Conservation (phyloP, 148 eudicot species). For the Arbutus unedo region DNA sequence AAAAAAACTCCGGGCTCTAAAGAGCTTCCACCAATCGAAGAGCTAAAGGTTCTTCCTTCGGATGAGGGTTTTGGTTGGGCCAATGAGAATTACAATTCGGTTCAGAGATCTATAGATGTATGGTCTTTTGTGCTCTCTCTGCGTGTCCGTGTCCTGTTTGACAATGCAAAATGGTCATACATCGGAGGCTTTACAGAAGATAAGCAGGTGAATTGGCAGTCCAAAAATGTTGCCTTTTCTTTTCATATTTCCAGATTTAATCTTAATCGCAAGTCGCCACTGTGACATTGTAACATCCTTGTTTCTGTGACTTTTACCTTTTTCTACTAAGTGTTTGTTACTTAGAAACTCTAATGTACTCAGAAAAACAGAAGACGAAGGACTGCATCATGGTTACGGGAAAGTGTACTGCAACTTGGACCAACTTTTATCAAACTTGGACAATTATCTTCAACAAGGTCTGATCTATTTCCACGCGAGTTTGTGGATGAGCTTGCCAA, state of each 20-base stretch:
- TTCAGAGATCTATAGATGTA: constrained; percentile 77
- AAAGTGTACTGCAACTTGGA: constrained; percentile 90
- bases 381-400: constrained; percentile 95
- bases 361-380: constrained; percentile 59
- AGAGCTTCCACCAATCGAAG: constrained; percentile 82
- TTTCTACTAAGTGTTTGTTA: neutral
- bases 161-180: constrained; percentile 91
- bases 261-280: neutral
- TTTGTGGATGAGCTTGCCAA: constrained; percentile 96
- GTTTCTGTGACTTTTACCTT: neutral
- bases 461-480: constrained; percentile 90
- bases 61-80: constrained; percentile 99
- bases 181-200: constrained; percentile 78
- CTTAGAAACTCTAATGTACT: constrained; percentile 6
- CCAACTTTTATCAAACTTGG: constrained; percentile 96
- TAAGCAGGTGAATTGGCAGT: constrained; percentile 52
- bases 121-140: constrained; percentile 92
- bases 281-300: neutral
- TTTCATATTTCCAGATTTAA: constrained; percentile 6
- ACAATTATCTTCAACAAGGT: constrained; percentile 87
- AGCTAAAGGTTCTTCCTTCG: constrained; percentile 66
- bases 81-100: constrained; percentile 71
- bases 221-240: neutral
- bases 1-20: constrained; percentile 29
- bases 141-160: constrained; percentile 86